Conservation (phyloP, 495 filamentous ascomycete genomes). For the Aspergillus wentii region DNA sequence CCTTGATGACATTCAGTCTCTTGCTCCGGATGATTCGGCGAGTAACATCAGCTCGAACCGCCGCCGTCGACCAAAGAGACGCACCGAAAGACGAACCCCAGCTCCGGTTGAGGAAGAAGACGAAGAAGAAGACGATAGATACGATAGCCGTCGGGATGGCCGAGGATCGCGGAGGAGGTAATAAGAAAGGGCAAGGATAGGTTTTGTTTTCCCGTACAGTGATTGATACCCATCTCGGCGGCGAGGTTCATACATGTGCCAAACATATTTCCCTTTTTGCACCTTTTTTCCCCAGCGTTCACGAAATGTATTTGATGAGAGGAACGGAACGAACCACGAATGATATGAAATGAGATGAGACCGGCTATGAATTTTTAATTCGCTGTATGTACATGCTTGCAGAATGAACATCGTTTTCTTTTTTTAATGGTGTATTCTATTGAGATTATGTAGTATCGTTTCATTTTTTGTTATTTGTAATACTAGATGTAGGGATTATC, state of each 20-base stretch:
- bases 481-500: no score
- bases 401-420: no score
- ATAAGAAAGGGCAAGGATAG: background rate
- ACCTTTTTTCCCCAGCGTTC: slow-evolving; percentile 1
- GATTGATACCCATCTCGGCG: background rate
- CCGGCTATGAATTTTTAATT: background rate
- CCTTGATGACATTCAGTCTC: slow-evolving; percentile 55
- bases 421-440: no score
- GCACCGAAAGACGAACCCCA: slow-evolving; percentile 73
- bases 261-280: no score
- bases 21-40: slow-evolving; percentile 69
- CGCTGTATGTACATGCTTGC: background rate
- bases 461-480: no score
- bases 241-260: background rate
- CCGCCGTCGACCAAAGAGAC: slow-evolving; percentile 60
- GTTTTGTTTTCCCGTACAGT: background rate
- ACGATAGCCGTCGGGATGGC: slow-evolving; percentile 25
- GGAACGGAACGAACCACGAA: slow-evolving; percentile 1
- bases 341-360: slow-evolving; percentile 2
- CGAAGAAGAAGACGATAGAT: slow-evolving; percentile 42
- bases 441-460: no score
- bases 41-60: slow-evolving; percentile 82
- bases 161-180: slow-evolving; percentile 24
- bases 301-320: slow-evolving; percentile 1
- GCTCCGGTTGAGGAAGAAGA: slow-evolving; percentile 83